These are phyloP conservation scores for Lenzites betulinus DNA, from an alignment of 768 basidiomycete genomes.

Conservation along the genomic window DNA sequence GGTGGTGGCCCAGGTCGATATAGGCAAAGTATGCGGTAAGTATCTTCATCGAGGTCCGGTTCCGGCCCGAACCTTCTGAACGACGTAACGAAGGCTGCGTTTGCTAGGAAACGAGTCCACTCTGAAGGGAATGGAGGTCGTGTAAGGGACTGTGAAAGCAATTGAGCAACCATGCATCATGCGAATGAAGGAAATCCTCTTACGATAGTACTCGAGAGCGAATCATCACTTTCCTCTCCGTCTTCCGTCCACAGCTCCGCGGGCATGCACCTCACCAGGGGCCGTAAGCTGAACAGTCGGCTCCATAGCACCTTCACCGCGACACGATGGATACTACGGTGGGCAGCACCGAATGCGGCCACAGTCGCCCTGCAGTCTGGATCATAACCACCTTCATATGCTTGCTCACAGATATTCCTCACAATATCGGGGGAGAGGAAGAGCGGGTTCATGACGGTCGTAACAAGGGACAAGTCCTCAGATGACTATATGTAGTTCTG, in stretches of 20 bases:
- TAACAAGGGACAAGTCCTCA: not conserved
- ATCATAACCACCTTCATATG: conserved; percentile 19
- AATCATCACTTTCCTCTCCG: not conserved
- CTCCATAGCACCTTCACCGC: conserved; percentile 16
- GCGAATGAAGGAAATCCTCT: not conserved
- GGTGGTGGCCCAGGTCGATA: conserved; percentile 10
- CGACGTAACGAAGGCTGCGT: conserved; percentile 11
- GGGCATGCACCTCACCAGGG: conserved; percentile 18
- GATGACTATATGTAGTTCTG: not conserved
- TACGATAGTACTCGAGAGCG: conserved; percentile 6
- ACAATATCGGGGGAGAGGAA: conserved; percentile 9
- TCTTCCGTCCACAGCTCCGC: conserved; percentile 13
- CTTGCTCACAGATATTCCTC: conserved; percentile 18
- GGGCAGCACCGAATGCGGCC: conserved; percentile 10
- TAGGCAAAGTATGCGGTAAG: conserved; percentile 17
- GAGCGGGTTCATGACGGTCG: not conserved
- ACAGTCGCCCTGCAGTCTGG: conserved; percentile 15
- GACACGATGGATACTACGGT: conserved; percentile 9
- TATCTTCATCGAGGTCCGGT: conserved; percentile 18
- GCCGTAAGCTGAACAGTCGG: conserved; percentile 17
- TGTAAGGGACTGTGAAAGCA: not conserved
- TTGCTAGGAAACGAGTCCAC: conserved; percentile 10
- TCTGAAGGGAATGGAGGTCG: conserved; percentile 14
- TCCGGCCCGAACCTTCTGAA: conserved; percentile 17
- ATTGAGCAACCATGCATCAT: not conserved